Evolutionary conservation across 345 rosid genomes (phyloP).

Genomic region (Lumnitzera littorea): DNA sequence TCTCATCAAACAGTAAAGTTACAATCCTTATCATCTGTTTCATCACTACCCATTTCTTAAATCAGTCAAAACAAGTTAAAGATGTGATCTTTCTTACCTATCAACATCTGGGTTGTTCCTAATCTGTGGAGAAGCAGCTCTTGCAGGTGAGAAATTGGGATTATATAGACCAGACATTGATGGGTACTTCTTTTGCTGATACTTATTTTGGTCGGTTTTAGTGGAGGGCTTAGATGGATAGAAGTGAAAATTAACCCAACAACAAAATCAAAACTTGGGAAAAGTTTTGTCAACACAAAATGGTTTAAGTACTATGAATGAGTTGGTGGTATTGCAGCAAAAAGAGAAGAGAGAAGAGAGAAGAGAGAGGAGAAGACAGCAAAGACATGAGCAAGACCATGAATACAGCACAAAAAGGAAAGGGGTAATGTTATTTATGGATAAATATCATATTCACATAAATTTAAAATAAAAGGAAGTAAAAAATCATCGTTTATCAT

Average conservation of each 20-base stretch:
- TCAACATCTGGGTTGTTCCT: constrained; percentile 83
- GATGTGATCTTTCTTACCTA: constrained; percentile 33
- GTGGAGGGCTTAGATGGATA: constrained; percentile 8
- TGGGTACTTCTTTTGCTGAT: constrained; percentile 18
- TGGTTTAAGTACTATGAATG: not conserved
- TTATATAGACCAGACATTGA: constrained; percentile 97
- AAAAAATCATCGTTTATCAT: too few species aligned
- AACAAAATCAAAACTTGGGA: constrained; percentile 3
- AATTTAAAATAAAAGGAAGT: too few species aligned
- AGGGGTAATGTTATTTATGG: too few species aligned
- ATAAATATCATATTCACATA: too few species aligned
- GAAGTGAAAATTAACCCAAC: not conserved
- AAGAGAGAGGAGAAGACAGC: not conserved
- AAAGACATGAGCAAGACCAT: not conserved
- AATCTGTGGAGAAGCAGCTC: constrained; percentile 98
- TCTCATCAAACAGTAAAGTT: not conserved
- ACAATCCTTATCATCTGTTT: not conserved
- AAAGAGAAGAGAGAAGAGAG: not conserved
- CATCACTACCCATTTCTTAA: not conserved
- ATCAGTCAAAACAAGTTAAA: not conserved
- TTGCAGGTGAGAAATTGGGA: constrained; percentile 88
- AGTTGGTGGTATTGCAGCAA: not conserved
- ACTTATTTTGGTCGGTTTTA: constrained; percentile 4
- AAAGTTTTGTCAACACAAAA: constrained; percentile 30
- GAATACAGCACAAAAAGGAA: too few species aligned